Percentiles rank a stretch among this genome's conserved stretches.
Evolutionary conservation across 2,329 filamentous ascomycete genomes (phyloP).

Genomic region (Alternaria arborescens): DNA sequence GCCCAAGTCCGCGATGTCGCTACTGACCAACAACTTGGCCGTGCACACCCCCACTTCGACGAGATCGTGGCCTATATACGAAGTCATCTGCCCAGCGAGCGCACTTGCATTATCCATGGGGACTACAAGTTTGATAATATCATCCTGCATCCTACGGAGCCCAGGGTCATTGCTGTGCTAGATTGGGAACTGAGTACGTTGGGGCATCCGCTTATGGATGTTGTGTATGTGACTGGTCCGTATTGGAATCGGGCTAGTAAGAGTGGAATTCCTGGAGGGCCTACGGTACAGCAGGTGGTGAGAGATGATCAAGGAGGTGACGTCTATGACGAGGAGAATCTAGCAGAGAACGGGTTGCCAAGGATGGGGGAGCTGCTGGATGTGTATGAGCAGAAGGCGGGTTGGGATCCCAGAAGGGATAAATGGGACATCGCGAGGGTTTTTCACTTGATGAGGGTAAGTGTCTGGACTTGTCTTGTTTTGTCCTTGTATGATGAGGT

Average conservation of each 20-base stretch:
- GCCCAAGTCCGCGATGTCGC: constrained; percentile 76
- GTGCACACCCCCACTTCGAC: constrained; percentile 78
- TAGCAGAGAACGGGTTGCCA: constrained; percentile 69
- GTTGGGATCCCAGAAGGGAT: constrained; percentile 69
- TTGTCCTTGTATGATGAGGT: neutral
- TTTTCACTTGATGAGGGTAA: constrained; percentile 48
- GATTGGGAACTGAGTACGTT: constrained; percentile 99
- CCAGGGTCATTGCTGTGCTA: constrained; percentile 86
- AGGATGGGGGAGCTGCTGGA: constrained; percentile 64
- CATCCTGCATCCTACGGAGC: constrained; percentile 82
- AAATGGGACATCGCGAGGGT: constrained; percentile 47
- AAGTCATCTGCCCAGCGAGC: constrained; percentile 71
- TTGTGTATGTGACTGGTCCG: constrained; percentile 76
- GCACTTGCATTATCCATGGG: constrained; percentile 84
- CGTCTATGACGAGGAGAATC: constrained; percentile 40
- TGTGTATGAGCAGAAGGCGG: constrained; percentile 72
- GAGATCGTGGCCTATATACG: constrained; percentile 81
- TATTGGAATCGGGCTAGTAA: constrained; percentile 52
- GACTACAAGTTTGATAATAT: constrained; percentile 82
- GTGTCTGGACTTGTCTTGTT: neutral
- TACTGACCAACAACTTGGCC: constrained; percentile 69
- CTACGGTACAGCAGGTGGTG: constrained; percentile 34
- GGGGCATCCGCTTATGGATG: constrained; percentile 89
- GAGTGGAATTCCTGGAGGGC: constrained; percentile 44
- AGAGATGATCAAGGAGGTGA: constrained; percentile 52